These are phyloP conservation scores for Monosporozyma unispora DNA, from an alignment of 805 yeast species.

Conservation along the genomic window DNA sequence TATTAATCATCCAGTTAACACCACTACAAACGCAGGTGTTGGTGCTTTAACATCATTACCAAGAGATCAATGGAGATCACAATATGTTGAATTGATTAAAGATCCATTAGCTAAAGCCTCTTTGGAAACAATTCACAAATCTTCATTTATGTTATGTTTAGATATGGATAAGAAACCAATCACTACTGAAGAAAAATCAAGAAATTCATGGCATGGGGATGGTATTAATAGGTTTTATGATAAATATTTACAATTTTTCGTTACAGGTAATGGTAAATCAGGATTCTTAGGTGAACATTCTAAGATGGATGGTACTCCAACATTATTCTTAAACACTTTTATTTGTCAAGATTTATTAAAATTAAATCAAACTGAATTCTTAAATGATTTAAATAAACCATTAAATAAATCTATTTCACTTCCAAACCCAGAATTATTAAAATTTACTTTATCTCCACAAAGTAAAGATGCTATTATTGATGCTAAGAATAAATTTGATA, in stretches of 20 bases:
- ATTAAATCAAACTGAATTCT: conserved; percentile 32
- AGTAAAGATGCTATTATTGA: conserved; percentile 41
- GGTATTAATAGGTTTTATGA: conserved; percentile 87
- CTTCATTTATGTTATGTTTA: conserved; percentile 73
- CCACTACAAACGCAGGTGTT: conserved; percentile 36
- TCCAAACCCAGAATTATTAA: conserved; percentile 22
- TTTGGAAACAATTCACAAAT: conserved; percentile 58
- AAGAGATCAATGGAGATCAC: conserved; percentile 69
- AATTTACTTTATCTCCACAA: conserved; percentile 51
- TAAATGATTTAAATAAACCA: not conserved
- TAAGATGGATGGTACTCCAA: conserved; percentile 96
- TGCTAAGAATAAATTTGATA: conserved; percentile 50
- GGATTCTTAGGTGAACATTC: conserved; percentile 97
- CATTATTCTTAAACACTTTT: conserved; percentile 75
- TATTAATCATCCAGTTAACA: conserved; percentile 17
- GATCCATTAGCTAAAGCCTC: conserved; percentile 56
- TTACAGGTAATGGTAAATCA: conserved; percentile 73
- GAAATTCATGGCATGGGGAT: conserved; percentile 90
- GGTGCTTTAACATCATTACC: conserved; percentile 79
- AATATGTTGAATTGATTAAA: conserved; percentile 47
- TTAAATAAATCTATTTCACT: not conserved
- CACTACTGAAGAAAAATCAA: conserved; percentile 75
- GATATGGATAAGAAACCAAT: conserved; percentile 59
- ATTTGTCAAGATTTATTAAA: conserved; percentile 49
- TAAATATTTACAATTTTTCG: conserved; percentile 80